A percentile compares a stretch with the other conserved stretches of the same genome.
Evolutionary conservation across 306 rosid genomes (phyloP).

Genomic region (Vigna angularis): DNA sequence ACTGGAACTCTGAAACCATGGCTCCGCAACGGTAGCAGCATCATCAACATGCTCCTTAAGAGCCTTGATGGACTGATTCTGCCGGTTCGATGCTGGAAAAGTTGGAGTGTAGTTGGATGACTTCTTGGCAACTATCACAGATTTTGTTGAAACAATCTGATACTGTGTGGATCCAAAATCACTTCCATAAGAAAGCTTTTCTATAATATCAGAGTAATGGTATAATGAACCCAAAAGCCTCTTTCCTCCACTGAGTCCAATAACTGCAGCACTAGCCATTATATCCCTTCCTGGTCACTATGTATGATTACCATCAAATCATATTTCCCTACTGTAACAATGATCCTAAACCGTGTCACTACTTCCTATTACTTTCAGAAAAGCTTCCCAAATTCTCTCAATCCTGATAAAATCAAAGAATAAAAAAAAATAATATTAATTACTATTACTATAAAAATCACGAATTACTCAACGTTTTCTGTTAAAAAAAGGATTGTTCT

Average conservation of each 20-base stretch:
- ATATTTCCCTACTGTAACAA: conserved; percentile 35
- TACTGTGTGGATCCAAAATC: conserved; percentile 63
- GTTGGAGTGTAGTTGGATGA: conserved; percentile 60
- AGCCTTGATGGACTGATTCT: conserved; percentile 68
- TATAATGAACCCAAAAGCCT: conserved; percentile 82
- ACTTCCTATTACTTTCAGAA: conserved; percentile 38
- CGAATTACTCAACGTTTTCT: background rate
- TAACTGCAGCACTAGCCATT: conserved; percentile 94
- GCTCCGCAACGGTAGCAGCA: conserved; percentile 55
- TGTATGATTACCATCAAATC: conserved; percentile 57
- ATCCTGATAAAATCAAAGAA: conserved; percentile 34
- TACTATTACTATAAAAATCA: background rate
- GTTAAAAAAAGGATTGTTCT: background rate
- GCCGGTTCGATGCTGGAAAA: conserved; percentile 52
- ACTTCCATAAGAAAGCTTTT: conserved; percentile 60
- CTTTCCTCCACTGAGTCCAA: conserved; percentile 87
- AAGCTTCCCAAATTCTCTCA: conserved; percentile 41
- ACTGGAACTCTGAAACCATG: conserved; percentile 50
- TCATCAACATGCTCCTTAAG: conserved; percentile 67
- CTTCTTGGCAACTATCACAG: conserved; percentile 59
- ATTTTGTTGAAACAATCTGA: conserved; percentile 63
- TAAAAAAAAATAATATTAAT: background rate
- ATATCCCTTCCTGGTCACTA: conserved; percentile 52
- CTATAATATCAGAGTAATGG: conserved; percentile 75
- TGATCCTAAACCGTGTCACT: conserved; percentile 34